Evolutionary conservation across 1,284 basidiomycete species (phyloP), one percentile per base, ranked within the genome.

Genomic region (Thecaphora thlaspeos): DNA sequence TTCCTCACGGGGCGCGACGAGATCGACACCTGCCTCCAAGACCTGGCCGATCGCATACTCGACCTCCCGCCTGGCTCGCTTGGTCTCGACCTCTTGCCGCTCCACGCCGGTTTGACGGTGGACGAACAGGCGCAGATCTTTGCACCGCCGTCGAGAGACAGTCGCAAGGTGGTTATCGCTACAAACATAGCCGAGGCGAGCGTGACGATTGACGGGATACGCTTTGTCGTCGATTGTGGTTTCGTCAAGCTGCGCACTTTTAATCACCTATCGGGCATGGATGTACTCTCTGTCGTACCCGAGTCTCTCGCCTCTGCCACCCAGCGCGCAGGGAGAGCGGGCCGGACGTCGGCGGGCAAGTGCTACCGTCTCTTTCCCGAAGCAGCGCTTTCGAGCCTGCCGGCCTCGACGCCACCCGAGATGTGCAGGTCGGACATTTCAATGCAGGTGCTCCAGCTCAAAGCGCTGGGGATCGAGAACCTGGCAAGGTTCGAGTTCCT

Each of bases 111-210:
- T 3, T 81, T 98, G 5, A 84, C 88, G 1, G 87, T 86, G 0
- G 86, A 89, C 42, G 91, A 95, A 72, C 94, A 98, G 71, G 81
- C 89, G 24, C 82, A 83, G 46, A 87, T 93, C 11, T 97, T 99
- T 67, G 84, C 88, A 55, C 84, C 87, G 1, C 80, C 89, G 17
- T 85, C 87, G 18, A 80, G 82, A 32, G 87, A 88, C 43, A 85
- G 83, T 3, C 84, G 95, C 48, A 99, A 98, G 78, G 86, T 95
- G 46, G 87, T 99, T 45, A 84, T 96, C 23, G 84, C 91, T 1
- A 98, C 95, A 0, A 98, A 98, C 75, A 93, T 97, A 46, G 94
- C 95, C 17, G 95, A 98, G 80, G 88, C 94, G 19, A 93, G 90
- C 78, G 88, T 98, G 15, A 98, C 94, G 0, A 95, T 98, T 53